Base-by-base conservation (phyloP, 2,329 filamentous ascomycete species). In the Trichoderma semiorbis region DNA sequence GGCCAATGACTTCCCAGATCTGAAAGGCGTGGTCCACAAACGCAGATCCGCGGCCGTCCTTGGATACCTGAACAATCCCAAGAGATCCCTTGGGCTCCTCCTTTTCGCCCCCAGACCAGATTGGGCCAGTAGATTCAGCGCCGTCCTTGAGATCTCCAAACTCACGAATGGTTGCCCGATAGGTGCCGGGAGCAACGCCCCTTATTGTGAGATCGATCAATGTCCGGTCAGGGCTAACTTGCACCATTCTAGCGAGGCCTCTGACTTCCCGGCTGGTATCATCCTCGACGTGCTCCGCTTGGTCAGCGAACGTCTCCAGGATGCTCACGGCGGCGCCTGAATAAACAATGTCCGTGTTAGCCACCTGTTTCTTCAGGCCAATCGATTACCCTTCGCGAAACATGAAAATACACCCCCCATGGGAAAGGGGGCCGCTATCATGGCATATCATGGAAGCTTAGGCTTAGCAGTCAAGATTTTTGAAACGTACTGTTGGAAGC, bases 1-100 rank as follows among this genome's bases (percentile, higher is more conserved):
- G 91, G 34, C 96, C 96, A 81, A 98, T 97, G 80, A 97, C 88
- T 83, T 99, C 95, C 96, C 95, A 98, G 67, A 98, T 91, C 80
- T 95, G 90, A 73, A 98, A 91, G 0, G 90, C 88, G 75, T 89
- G 91, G 79, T 97, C 94, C 74, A 97, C 79, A 80, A 98, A 97
- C 16, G 91, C 89, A 75, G 89, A 90, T 7, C 94, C 95, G 34
- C 91, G 87, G 12, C 96, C 94, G 78, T 92, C 88, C 77, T 90
- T 84, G 71, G 90, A 91, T 43, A 99, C 91, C 73, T 92, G 85
- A 14, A 99, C 85, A 1, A 87, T 89, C 4, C 95, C 95, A 74
- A 98, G 88, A 14, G 91, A 77, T 26, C 84, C 85, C 53, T 82
- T 84, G 62, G 83, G 81, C n/a, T 24, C 36, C 65, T 84, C 50